These are phyloP conservation scores for Tolypocladium amazonense DNA, from an alignment of 2,329 filamentous ascomycete genomes.

Conservation along the genomic window DNA sequence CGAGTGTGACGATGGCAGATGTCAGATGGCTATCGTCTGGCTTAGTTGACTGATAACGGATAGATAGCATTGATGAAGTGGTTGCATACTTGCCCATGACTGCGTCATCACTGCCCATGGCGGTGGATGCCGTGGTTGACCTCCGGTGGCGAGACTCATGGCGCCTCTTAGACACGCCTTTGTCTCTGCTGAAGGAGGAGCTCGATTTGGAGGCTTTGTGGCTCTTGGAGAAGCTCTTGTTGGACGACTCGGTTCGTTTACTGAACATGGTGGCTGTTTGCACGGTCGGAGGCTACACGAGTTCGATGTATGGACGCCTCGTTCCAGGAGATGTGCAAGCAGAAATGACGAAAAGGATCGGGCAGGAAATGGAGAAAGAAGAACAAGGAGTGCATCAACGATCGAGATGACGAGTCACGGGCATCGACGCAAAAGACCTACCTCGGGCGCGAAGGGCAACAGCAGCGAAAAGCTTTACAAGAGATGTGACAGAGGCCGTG, in stretches of 20 bases:
- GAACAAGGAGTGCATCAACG: neutral
- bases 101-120: constrained; percentile 24
- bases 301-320: neutral
- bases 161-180: constrained; percentile 43
- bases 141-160: constrained; percentile 39
- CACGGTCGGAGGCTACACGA: neutral
- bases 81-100: constrained; percentile 32
- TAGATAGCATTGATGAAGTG: neutral
- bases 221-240: constrained; percentile 42
- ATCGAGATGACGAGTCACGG: neutral
- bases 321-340: neutral
- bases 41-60: neutral
- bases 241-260: constrained; percentile 32
- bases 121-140: constrained; percentile 34
- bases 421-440: neutral
- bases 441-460: neutral
- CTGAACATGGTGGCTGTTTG: constrained; percentile 30
- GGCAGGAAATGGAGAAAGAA: neutral
- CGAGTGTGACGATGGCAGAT: constrained; percentile 67
- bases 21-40: constrained; percentile 36
- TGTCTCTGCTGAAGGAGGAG: constrained; percentile 43
- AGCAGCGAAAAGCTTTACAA: constrained; percentile 6
- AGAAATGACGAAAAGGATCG: neutral
- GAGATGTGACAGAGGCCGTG: constrained; percentile 7
- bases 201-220: constrained; percentile 39